phyloP scores from a whole-genome alignment of 768 basidiomycete species.

The Phylloporus scabripes region DNA sequence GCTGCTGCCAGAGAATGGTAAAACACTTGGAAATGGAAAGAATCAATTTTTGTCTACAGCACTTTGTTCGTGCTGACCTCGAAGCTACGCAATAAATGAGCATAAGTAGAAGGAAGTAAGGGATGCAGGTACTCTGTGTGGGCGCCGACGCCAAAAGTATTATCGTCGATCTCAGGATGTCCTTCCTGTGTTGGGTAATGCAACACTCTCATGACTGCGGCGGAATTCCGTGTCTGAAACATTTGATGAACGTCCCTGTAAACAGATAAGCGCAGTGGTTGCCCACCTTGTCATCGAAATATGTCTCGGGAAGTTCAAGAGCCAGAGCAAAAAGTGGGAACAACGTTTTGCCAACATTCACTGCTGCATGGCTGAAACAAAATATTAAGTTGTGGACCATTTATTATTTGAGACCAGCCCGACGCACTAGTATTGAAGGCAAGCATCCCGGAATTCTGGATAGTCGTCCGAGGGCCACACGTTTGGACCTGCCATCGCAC shows the following conservation, averaged over 20 bases:
- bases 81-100: slow-evolving; percentile 28
- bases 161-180: slow-evolving; percentile 42
- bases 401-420: slow-evolving; percentile 15
- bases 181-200: slow-evolving; percentile 75
- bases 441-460: slow-evolving; percentile 53
- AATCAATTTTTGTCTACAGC: not conserved
- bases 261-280: not conserved
- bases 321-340: slow-evolving; percentile 71
- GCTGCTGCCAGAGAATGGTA: not conserved
- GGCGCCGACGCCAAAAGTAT: slow-evolving; percentile 79
- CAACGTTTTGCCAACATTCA: slow-evolving; percentile 48
- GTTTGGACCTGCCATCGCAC: slow-evolving; percentile 66
- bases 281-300: slow-evolving; percentile 63
- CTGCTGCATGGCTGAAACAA: slow-evolving; percentile 42
- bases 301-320: slow-evolving; percentile 52
- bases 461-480: slow-evolving; percentile 68
- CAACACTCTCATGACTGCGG: slow-evolving; percentile 60
- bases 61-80: slow-evolving; percentile 29
- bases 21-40: not conserved
- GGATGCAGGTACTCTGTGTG: slow-evolving; percentile 59
- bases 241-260: not conserved
- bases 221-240: slow-evolving; percentile 51
- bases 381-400: slow-evolving; percentile 20
- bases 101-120: not conserved
- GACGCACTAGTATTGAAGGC: slow-evolving; percentile 63